Conservation (phyloP, 345 rosid genomes). For the Eucalyptus rudis region DNA sequence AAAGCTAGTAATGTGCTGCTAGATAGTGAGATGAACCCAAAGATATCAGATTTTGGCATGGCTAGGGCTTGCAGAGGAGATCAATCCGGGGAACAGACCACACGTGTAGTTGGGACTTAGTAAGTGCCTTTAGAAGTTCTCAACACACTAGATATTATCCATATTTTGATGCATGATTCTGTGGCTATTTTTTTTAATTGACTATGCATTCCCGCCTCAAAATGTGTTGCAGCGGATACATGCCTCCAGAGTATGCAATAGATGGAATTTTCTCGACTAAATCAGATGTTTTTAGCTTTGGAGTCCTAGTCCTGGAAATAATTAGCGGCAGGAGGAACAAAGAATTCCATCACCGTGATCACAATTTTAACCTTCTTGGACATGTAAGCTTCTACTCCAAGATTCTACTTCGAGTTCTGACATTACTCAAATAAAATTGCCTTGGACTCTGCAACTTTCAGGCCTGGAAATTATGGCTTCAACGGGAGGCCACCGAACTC, state of each 20-base stretch:
- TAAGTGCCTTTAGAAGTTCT: background rate
- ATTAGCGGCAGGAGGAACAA: background rate
- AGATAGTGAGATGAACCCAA: constrained; percentile 17
- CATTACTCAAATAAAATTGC: background rate
- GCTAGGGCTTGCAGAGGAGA: constrained; percentile 3
- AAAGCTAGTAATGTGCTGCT: constrained; percentile 13
- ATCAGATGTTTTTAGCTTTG: background rate
- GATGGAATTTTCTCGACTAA: background rate
- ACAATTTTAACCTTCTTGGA: background rate
- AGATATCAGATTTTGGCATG: constrained; percentile 25
- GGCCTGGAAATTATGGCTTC: background rate
- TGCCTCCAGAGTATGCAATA: background rate
- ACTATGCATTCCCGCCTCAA: background rate
- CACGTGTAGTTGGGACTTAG: constrained; percentile 11
- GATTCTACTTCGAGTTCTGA: background rate
- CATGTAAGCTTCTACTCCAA: background rate
- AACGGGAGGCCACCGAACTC: constrained; percentile 4
- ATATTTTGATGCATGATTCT: background rate
- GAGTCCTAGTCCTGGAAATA: background rate
- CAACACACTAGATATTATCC: background rate
- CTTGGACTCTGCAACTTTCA: background rate
- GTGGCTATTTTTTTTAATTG: background rate
- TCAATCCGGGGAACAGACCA: constrained; percentile 5
- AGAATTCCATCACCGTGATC: background rate
- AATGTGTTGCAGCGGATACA: background rate